Percentiles rank a stretch among this genome's conserved stretches.
These are phyloP conservation scores for Claviceps digitariae DNA, from an alignment of 2,329 filamentous ascomycete species.

Conservation along the genomic window DNA sequence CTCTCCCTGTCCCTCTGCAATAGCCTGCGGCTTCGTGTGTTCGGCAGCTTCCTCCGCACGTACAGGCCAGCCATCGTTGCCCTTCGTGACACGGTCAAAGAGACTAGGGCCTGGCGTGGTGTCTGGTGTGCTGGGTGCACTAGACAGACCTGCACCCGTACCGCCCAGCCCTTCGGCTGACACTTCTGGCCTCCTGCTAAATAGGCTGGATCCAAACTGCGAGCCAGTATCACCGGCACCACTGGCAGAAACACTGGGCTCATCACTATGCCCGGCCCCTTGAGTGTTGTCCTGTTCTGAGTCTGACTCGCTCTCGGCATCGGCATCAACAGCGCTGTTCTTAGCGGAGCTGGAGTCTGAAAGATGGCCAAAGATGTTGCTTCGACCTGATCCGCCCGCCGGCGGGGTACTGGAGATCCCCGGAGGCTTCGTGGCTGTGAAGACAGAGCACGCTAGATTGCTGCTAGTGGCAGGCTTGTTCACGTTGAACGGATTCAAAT, in stretches of 20 bases:
- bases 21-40: slow-evolving; percentile 2
- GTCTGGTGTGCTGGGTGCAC: slow-evolving; percentile 27
- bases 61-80: slow-evolving; percentile 34
- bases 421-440: slow-evolving; percentile 25
- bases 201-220: slow-evolving; percentile 14
- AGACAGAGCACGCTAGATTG: slow-evolving; percentile 28
- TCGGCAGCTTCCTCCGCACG: slow-evolving; percentile 20
- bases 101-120: slow-evolving; percentile 35
- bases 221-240: slow-evolving; percentile 26
- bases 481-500: slow-evolving; percentile 20
- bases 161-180: slow-evolving; percentile 10
- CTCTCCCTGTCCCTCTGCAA: slow-evolving; percentile 6
- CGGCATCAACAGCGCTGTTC: slow-evolving; percentile 37
- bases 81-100: slow-evolving; percentile 42
- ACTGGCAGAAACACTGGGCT: slow-evolving; percentile 28
- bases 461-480: slow-evolving; percentile 22
- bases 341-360: slow-evolving; percentile 42
- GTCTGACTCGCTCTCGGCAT: slow-evolving; percentile 31
- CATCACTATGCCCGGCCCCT: slow-evolving; percentile 29
- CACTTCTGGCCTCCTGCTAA: slow-evolving; percentile 19
- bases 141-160: slow-evolving; percentile 4
- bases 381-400: slow-evolving; percentile 16
- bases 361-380: slow-evolving; percentile 47
- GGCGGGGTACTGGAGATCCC: slow-evolving; percentile 11
- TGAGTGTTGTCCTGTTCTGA: slow-evolving; percentile 30